phyloP scores from a whole-genome alignment of 2,329 filamentous ascomycete species.

The Alternaria sp. region DNA sequence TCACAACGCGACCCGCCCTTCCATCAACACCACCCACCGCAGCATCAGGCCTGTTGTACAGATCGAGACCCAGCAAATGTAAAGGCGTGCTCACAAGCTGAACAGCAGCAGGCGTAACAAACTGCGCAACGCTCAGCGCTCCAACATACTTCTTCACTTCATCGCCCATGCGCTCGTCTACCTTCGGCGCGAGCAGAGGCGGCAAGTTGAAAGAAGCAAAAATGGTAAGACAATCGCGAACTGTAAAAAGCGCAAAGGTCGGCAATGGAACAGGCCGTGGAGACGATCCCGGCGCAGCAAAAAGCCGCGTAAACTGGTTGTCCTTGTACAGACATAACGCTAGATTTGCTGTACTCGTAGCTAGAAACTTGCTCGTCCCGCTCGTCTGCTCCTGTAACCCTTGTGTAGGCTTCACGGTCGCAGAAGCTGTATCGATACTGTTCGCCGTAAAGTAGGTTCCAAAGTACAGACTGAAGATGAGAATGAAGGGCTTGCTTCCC shows the following conservation, averaged over 20 bases:
- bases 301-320: conserved; percentile 82
- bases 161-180: conserved; percentile 57
- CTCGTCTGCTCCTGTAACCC: conserved; percentile 75
- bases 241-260: conserved; percentile 80
- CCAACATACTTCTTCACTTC: conserved; percentile 63
- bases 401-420: conserved; percentile 67
- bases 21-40: conserved; percentile 63
- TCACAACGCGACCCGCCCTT: conserved; percentile 72
- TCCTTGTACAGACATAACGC: conserved; percentile 90
- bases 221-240: conserved; percentile 87
- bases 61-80: conserved; percentile 83
- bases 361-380: conserved; percentile 81
- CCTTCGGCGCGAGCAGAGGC: conserved; percentile 74
- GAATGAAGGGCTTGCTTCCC: conserved; percentile 71
- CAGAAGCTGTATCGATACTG: conserved; percentile 79
- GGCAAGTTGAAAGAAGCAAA: conserved; percentile 94
- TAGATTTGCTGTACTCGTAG: conserved; percentile 84
- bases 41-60: conserved; percentile 76
- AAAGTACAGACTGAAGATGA: conserved; percentile 78
- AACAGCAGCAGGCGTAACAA: conserved; percentile 78
- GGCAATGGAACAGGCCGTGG: conserved; percentile 68
- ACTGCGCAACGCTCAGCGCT: conserved; percentile 70
- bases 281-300: conserved; percentile 65
- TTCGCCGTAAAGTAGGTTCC: conserved; percentile 93
- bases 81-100: conserved; percentile 84